Base-by-base conservation (phyloP, 495 filamentous ascomycete genomes). In the Talaromyces nanjingensis region DNA sequence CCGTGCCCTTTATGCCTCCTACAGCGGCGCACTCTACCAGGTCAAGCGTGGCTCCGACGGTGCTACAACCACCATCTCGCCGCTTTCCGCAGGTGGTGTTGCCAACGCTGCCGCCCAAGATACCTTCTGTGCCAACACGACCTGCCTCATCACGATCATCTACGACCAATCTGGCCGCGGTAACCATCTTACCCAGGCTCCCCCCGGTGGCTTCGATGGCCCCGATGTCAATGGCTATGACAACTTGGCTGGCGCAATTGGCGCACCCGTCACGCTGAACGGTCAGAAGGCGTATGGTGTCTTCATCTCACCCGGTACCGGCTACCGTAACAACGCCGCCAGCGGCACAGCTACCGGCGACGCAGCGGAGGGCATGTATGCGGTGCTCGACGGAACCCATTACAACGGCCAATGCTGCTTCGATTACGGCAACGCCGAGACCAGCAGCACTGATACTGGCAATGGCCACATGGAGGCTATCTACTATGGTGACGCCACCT, bases 371-470 rank as follows among this genome's bases (percentile, higher is more conserved):
- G 83, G 83, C 57, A 81, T 87, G 73, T 87, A 87, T 67, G 82
- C 80, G 0, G 80, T 86, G 37, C 72, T 86, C 22, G 84, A 86
- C 56, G 84, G 83, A 2, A 85, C 82, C 6, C 81, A 86, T 65
- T 86, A 83, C 72, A 86, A 86, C 60, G 74, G 63, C 37, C 76
- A 34, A 29, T 86, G 84, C 76, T 86, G 84, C 74, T 86, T 83
- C 65, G 84, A 86, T 71, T 86, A 86, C 59, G 84, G 83, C 60
- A 86, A 86, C 55, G 83, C 83, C 49, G 84, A 86, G 72, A 79
- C 73, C 25, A 83, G 68, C 68, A 81, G 71, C 64, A 69, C 29
- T 8, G 83, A 86, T 65, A 85, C 82, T 1, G 84, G 84, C 52
- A 76, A 77, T 63, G 83, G 80, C 63, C 83, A 86, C 65, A 85